Evolutionary conservation across 768 basidiomycete genomes (phyloP), one percentile per base, ranked within the genome.

Genomic region (Tylopilus balloui): DNA sequence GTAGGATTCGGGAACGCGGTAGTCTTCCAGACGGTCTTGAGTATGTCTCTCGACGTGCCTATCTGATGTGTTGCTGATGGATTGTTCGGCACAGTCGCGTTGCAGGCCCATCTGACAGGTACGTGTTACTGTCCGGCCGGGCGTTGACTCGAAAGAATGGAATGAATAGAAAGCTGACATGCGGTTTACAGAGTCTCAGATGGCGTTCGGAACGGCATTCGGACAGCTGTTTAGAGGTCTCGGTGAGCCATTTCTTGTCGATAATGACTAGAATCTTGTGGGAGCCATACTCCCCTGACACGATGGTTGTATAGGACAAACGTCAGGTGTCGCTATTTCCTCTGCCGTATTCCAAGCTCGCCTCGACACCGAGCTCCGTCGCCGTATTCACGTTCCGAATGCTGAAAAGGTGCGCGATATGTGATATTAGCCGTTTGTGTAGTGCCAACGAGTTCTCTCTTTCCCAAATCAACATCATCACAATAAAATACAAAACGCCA

Each of bases 131-230:
- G 4, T 14, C 14, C n/a, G 32, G 15, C 32, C 24, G 4, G 24
- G 24, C 4, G 24, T 7, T 34, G 32, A 34, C 32, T 6, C 17
- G 32, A 15, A 34, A n/a, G 12, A 3, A 34, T 17, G 32, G n/a
- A 6, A 6, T 7, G 3, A 14, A 36, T 11, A 9, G 9, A n/a
- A 21, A 1, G 17, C 31, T 47, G 36, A 47, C 23, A n/a, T 31
- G 38, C 2, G 7, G 11, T 25, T 34, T 12, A 39, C 27, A 61
- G 59, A 61, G 11, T 44, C 56, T 0, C 51, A 54, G 40, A 55
- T 61, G 44, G 56, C 60, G 2, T 59, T 56, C 45, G 60, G 60
- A 32, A 61, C 61, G 0, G 60, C 60, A 3, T 62, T 61, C 10
- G 60, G 50, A 17, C 60, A 61, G 19, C 43, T 61, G 4, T 61